phyloP scores from a whole-genome alignment of 2,329 filamentous ascomycete species.

The Bipolaris cookei region DNA sequence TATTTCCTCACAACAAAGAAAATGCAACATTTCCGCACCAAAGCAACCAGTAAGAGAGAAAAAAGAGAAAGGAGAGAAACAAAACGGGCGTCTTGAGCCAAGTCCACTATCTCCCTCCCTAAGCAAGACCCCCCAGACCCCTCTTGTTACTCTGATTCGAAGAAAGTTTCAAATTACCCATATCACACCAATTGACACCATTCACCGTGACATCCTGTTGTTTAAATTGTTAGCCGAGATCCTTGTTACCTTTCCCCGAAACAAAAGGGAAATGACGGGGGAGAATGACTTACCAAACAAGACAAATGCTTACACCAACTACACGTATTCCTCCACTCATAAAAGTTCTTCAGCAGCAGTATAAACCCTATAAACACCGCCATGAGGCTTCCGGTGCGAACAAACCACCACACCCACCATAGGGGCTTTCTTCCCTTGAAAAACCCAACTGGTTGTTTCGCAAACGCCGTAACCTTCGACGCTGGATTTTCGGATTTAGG shows the following conservation, averaged over 20 bases:
- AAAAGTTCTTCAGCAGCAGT: conserved; percentile 88
- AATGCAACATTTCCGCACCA: not conserved
- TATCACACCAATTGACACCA: conserved; percentile 47
- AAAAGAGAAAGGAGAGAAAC: not conserved
- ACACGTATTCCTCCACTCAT: conserved; percentile 76
- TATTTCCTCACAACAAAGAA: not conserved
- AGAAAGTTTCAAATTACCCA: conserved; percentile 36
- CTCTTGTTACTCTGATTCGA: conserved; percentile 19
- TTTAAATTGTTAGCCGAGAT: conserved; percentile 3
- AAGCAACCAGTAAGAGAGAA: not conserved
- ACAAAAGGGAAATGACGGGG: not conserved
- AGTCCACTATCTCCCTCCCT: not conserved
- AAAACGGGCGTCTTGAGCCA: not conserved
- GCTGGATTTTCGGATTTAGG: conserved; percentile 18
- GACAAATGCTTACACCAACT: conserved; percentile 94
- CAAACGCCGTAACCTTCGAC: conserved; percentile 51
- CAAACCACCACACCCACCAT: conserved; percentile 98
- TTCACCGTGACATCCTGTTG: conserved; percentile 32
- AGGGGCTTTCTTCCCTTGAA: conserved; percentile 91
- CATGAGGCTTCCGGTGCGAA: conserved; percentile 78
- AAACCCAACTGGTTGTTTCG: conserved; percentile 67
- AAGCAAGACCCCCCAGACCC: conserved; percentile 3
- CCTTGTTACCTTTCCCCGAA: not conserved
- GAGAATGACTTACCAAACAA: conserved; percentile 74
- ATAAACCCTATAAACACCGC: conserved; percentile 86